Evolutionary conservation across 2,329 filamentous ascomycete species (phyloP).

Genomic region (Diaporthe sp.): DNA sequence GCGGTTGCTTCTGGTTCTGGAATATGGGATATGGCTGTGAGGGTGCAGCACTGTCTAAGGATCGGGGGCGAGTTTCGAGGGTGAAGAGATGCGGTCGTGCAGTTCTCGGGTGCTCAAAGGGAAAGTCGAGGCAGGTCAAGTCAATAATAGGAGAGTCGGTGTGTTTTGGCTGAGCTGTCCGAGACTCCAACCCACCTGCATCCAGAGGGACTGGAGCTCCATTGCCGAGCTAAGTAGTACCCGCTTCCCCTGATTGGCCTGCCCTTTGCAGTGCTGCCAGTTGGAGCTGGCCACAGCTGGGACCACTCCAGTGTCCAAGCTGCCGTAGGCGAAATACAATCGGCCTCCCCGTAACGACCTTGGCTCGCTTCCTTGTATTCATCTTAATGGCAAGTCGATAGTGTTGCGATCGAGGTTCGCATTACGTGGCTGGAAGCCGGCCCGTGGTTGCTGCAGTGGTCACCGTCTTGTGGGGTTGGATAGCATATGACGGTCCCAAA

Average conservation of each 20-base stretch:
- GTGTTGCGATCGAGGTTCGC: constrained; percentile 14
- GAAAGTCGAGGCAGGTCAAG: constrained; percentile 34
- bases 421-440: constrained; percentile 19
- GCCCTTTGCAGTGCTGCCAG: constrained; percentile 4
- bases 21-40: constrained; percentile 40
- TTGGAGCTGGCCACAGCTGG: constrained; percentile 16
- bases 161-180: constrained; percentile 37
- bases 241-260: constrained; percentile 33
- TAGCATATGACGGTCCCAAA: neutral
- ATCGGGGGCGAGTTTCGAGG: constrained; percentile 35
- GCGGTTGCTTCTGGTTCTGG: constrained; percentile 35
- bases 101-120: constrained; percentile 27
- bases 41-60: constrained; percentile 17
- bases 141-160: constrained; percentile 34
- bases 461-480: neutral
- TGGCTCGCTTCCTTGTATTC: constrained; percentile 14
- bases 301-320: constrained; percentile 18
- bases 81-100: constrained; percentile 25
- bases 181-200: constrained; percentile 32
- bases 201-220: constrained; percentile 32
- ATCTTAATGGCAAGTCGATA: constrained; percentile 24
- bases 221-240: constrained; percentile 28
- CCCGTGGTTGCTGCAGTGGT: neutral
- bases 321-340: constrained; percentile 35
- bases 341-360: constrained; percentile 37